A percentile compares a stretch with the other conserved stretches of the same genome.
Evolutionary conservation across 148 eudicot species (phyloP).

Genomic region (Talinum fruticosum): DNA sequence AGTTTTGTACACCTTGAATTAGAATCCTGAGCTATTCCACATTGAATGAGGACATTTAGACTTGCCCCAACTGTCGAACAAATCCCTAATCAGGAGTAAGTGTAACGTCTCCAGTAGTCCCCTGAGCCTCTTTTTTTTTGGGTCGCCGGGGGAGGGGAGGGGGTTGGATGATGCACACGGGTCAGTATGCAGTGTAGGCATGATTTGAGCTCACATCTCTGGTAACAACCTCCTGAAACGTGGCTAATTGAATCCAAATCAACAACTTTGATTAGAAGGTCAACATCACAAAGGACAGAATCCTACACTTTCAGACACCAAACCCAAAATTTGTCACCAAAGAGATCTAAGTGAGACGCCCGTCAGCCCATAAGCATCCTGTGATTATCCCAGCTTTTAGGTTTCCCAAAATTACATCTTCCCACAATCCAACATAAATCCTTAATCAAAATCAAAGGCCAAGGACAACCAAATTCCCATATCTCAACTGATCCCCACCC

Average conservation of each 20-base stretch:
- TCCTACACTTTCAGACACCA: not conserved
- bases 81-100: not conserved
- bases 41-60: no score
- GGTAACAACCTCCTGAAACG: not conserved
- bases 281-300: not conserved
- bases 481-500: constrained; percentile 10
- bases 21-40: no score
- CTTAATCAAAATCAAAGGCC: not conserved
- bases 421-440: not conserved
- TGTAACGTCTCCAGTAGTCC: not conserved
- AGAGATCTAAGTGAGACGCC: not conserved
- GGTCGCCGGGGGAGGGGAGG: not conserved
- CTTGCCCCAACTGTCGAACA: not conserved
- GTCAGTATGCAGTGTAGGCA: not conserved
- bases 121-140: no score
- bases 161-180: not conserved
- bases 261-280: not conserved
- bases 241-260: not conserved
- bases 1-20: no score
- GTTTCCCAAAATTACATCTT: not conserved
- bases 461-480: not conserved
- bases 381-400: not conserved
- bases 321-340: not conserved
- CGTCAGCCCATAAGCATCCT: constrained; percentile 4
- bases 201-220: not conserved